Base-by-base conservation (phyloP, 1,139 yeast species). In the Pichia sp. region DNA sequence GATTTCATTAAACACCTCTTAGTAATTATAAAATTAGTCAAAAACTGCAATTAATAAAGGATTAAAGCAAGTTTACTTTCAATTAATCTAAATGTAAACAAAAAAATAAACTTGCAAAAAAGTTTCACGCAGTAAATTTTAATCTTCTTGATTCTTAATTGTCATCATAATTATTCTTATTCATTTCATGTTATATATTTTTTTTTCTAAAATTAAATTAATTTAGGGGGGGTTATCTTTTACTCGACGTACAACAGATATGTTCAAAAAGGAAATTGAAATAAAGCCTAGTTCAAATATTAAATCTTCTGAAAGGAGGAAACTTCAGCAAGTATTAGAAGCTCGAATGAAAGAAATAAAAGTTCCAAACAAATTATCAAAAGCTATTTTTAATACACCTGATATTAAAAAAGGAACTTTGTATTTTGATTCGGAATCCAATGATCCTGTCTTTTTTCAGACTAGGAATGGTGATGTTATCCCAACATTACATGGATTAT, bases 281-380 rank as follows among this genome's bases (percentile, higher is more conserved):
- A 71, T 81, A 47, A 88, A 88, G 66, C 83, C 95, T 4, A 72
- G 81, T 45, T 79, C 95, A 8, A 86, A 86, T 59, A 73, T 90
- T 53, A 89, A 89, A 65, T 78, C 87, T 10, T 85, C 95, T 0
- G 97, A 89, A 54, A 70, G 95, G 44, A 75, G 89, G 59, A 79
- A 76, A 56, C 67, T 87, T 4, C 49, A 48, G 7, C 80, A 76
- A 34, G 66, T 69, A 2, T 78, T 79, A 44, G 68, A 70, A 11
- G 62, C 34, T 4, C 51, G 87, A 27, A 64, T 85, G 7, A 27
- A 40, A 34, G 45, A 41, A 2, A 18, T 51, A 3, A 39, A 38
- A 18, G 32, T 48, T 18, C 95, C 96, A 1, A 59, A 74, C 6
- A 73, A 73, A 5, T 71, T 84, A 39, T 84, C 86, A 58, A 81